Conservation (phyloP, 192 early-diverging fungal species). For the Backusella macrospora region DNA sequence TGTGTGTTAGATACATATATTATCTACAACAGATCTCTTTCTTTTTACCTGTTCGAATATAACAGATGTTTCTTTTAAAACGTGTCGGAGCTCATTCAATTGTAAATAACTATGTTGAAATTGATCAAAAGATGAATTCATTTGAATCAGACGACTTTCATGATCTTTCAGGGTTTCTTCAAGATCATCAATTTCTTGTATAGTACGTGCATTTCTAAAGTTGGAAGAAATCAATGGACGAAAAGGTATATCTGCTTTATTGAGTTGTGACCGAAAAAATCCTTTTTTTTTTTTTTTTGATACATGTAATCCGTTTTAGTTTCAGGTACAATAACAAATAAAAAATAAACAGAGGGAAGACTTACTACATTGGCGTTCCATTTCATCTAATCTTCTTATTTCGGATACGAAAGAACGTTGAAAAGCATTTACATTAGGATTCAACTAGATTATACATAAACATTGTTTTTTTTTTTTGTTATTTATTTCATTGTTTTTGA, state of each 20-base stretch:
- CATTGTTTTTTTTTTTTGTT: background rate
- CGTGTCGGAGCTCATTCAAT: conserved; percentile 86
- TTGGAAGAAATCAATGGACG: conserved; percentile 47
- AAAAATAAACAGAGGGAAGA: background rate
- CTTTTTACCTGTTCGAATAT: conserved; percentile 76
- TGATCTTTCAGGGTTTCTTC: conserved; percentile 77
- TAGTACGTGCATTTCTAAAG: conserved; percentile 66
- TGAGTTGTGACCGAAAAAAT: conserved; percentile 80
- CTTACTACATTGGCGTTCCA: conserved; percentile 93
- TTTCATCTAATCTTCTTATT: conserved; percentile 94
- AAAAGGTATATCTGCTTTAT: conserved; percentile 72
- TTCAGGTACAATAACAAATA: conserved; percentile 3
- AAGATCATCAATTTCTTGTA: conserved; percentile 93
- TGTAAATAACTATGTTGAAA: conserved; percentile 88
- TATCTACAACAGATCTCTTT: background rate
- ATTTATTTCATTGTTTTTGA: no score
- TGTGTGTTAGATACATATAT: background rate
- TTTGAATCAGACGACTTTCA: conserved; percentile 79
- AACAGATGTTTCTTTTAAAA: conserved; percentile 79
- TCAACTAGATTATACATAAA: conserved; percentile 61
- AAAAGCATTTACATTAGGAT: conserved; percentile 93
- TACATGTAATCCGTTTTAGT: background rate
- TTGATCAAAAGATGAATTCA: conserved; percentile 86
- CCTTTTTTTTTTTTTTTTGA: conserved; percentile 48
- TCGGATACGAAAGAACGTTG: conserved; percentile 95